Evolutionary conservation across 768 basidiomycete genomes (phyloP).

Genomic region (Hygrocybe coccinea): DNA sequence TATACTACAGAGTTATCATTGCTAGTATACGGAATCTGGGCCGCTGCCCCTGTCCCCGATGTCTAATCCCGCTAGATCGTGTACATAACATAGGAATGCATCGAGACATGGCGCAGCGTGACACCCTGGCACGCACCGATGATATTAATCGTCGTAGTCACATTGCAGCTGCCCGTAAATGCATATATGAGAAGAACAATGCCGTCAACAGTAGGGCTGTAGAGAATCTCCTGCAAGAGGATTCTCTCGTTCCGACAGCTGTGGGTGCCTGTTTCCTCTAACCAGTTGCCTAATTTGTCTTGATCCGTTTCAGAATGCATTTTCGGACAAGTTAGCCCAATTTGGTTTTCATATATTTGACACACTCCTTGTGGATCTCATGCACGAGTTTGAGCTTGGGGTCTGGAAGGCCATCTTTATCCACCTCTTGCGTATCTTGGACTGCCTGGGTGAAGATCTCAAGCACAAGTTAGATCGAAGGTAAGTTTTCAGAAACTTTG

Average conservation of each 20-base stretch:
- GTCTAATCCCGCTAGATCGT: not conserved
- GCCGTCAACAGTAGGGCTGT: constrained; percentile 8
- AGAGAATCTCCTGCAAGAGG: constrained; percentile 10
- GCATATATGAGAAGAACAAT: not conserved
- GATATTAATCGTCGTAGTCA: not conserved
- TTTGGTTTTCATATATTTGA: constrained; percentile 21
- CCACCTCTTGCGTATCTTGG: constrained; percentile 34
- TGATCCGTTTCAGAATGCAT: constrained; percentile 30
- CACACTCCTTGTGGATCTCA: constrained; percentile 31
- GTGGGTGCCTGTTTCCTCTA: constrained; percentile 9
- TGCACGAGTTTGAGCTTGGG: constrained; percentile 42
- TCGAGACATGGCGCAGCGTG: constrained; percentile 12
- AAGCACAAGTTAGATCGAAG: constrained; percentile 21
- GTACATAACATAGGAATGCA: constrained; percentile 27
- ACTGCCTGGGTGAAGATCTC: constrained; percentile 8
- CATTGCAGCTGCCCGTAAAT: constrained; percentile 15
- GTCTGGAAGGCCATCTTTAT: constrained; percentile 34
- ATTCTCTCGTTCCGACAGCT: constrained; percentile 18
- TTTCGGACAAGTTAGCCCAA: constrained; percentile 19
- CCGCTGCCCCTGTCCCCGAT: constrained; percentile 19
- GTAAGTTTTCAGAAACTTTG: constrained; percentile 11
- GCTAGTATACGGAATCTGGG: constrained; percentile 17
- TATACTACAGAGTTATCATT: constrained; percentile 19
- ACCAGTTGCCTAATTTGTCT: not conserved
- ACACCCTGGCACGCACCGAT: not conserved